Evolutionary conservation across 1,284 basidiomycete genomes (phyloP).

Genomic region (Ustilago tritici): DNA sequence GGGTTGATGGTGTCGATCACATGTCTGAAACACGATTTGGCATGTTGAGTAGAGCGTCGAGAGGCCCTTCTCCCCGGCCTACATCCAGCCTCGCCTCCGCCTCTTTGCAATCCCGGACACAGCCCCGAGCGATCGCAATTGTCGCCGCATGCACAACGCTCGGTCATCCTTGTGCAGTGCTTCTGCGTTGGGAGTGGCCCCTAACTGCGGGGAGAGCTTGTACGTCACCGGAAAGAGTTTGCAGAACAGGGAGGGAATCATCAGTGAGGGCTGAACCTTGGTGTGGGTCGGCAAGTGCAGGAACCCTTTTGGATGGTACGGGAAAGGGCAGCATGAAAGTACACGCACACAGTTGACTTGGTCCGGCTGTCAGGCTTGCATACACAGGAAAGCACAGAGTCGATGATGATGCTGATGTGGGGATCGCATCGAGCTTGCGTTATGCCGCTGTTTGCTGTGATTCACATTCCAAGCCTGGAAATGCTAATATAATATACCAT

Average conservation of each 20-base stretch:
- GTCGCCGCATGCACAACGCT: background rate
- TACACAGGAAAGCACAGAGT: background rate
- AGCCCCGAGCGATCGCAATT: background rate
- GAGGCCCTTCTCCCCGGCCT: background rate
- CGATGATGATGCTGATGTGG: background rate
- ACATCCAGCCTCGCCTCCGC: background rate
- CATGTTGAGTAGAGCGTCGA: slow-evolving; percentile 10
- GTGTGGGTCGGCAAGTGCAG: slow-evolving; percentile 5
- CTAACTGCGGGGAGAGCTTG: slow-evolving; percentile 8
- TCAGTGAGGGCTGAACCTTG: background rate
- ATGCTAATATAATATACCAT: background rate
- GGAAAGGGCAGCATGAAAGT: slow-evolving; percentile 8
- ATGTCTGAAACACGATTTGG: slow-evolving; percentile 34
- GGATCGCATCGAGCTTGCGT: background rate
- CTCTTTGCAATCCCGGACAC: background rate
- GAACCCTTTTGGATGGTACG: slow-evolving; percentile 1
- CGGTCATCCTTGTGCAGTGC: background rate
- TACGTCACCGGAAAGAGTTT: background rate
- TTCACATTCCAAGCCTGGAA: slow-evolving; percentile 39
- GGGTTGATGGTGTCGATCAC: slow-evolving; percentile 1
- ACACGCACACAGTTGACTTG: background rate
- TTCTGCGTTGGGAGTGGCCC: background rate
- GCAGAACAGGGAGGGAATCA: background rate
- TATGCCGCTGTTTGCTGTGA: background rate
- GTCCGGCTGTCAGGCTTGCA: slow-evolving; percentile 4